A percentile compares a stretch with the other conserved stretches of the same genome.
phyloP scores from a whole-genome alignment of 78 protist genomes.

The Isochrysis galbana region DNA sequence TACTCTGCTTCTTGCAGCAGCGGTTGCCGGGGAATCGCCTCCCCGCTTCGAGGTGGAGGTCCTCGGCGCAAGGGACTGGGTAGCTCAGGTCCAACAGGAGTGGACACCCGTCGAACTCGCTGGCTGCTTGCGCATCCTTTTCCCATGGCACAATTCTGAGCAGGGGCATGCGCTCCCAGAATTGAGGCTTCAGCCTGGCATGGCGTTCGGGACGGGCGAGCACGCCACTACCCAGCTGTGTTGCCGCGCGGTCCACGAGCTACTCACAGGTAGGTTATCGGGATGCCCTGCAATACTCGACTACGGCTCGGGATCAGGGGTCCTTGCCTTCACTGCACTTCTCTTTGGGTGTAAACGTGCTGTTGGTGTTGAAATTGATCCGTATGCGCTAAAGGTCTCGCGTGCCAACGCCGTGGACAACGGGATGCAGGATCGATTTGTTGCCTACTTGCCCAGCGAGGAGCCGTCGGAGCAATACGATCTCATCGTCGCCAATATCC shows the following conservation, averaged over 20 bases:
- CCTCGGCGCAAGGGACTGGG: background rate
- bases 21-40: background rate
- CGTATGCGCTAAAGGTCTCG: background rate
- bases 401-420: background rate
- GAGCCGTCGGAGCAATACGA: background rate
- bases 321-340: background rate
- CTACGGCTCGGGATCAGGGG: conserved; percentile 11
- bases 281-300: background rate
- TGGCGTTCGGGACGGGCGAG: conserved; percentile 32
- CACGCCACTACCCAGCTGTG: conserved; percentile 17
- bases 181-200: background rate
- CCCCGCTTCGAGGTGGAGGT: background rate
- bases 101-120: background rate
- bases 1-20: background rate
- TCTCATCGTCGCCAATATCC: conserved; percentile 10
- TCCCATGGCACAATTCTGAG: background rate
- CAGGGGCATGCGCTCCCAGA: background rate
- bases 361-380: background rate
- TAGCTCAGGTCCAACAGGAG: background rate
- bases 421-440: background rate
- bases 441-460: background rate
- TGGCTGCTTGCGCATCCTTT: background rate
- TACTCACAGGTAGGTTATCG: background rate
- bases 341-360: background rate
- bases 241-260: background rate